phyloP scores from a whole-genome alignment of 106 monocot species.

The Dioscorea dumetorum region DNA sequence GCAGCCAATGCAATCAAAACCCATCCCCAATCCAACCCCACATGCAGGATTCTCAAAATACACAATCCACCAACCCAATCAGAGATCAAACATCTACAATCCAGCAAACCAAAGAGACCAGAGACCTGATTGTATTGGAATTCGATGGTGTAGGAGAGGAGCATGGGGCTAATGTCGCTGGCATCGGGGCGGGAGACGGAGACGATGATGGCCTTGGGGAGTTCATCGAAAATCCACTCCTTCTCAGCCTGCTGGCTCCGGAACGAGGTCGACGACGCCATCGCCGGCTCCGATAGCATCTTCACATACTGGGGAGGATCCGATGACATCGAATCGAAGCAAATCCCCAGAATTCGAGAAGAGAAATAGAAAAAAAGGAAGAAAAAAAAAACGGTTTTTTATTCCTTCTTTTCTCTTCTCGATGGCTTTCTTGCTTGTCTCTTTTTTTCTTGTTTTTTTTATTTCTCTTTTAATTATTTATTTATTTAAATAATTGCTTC shows the following conservation, averaged over 20 bases:
- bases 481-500: no score
- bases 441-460: no score
- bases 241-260: constrained; percentile 26
- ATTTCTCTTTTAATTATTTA: no score
- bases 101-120: no score
- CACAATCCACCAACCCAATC: background rate
- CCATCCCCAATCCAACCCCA: no score
- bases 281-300: constrained; percentile 62
- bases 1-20: background rate
- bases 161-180: constrained; percentile 82
- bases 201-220: constrained; percentile 71
- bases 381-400: no score
- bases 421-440: no score
- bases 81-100: background rate
- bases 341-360: no score
- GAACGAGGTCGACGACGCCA: constrained; percentile 32
- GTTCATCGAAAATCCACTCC: constrained; percentile 65
- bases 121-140: constrained; percentile 89
- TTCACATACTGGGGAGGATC: constrained; percentile 58
- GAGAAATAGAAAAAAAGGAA: no score
- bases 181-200: constrained; percentile 87
- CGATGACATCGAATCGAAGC: constrained; percentile 13
- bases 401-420: no score
- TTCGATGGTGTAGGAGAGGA: constrained; percentile 89
- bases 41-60: background rate